A percentile compares a stretch with the other conserved stretches of the same genome.
Conservation (phyloP, 1,284 basidiomycete genomes). For the Dichomitus squalens region DNA sequence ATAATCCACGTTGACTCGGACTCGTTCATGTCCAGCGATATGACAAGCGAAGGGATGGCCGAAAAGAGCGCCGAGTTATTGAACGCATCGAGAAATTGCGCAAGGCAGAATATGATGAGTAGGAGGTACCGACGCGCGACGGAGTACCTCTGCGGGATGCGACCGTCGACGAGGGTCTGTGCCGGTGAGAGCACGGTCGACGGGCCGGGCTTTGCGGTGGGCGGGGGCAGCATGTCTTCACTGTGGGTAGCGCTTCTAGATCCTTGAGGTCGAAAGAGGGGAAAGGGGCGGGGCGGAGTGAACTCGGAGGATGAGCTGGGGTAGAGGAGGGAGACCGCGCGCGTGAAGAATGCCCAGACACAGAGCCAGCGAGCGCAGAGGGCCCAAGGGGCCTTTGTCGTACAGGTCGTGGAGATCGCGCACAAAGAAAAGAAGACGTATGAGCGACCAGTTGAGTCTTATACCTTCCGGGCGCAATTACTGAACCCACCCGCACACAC, state of each 20-base stretch:
- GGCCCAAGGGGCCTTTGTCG: not conserved
- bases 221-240: constrained; percentile 23
- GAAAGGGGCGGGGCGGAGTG: not conserved
- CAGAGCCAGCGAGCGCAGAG: not conserved
- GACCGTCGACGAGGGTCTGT: constrained; percentile 32
- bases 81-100: constrained; percentile 51
- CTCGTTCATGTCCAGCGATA: constrained; percentile 30
- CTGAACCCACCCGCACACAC: not conserved
- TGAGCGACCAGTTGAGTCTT: not conserved
- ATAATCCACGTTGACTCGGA: constrained; percentile 37
- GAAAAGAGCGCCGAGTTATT: constrained; percentile 51
- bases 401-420: constrained; percentile 3
- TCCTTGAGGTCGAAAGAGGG: not conserved
- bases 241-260: not conserved
- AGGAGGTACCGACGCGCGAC: constrained; percentile 33
- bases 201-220: constrained; percentile 5
- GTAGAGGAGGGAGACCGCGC: not conserved
- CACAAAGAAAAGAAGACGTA: not conserved
- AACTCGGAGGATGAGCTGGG: not conserved
- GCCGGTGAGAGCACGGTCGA: constrained; percentile 26
- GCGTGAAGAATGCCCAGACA: not conserved
- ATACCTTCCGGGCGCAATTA: not conserved
- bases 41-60: constrained; percentile 40
- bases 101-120: constrained; percentile 46
- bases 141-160: constrained; percentile 30